These are phyloP conservation scores for Colletotrichum ledebouriae DNA, from an alignment of 2,329 filamentous ascomycete genomes.

Conservation along the genomic window DNA sequence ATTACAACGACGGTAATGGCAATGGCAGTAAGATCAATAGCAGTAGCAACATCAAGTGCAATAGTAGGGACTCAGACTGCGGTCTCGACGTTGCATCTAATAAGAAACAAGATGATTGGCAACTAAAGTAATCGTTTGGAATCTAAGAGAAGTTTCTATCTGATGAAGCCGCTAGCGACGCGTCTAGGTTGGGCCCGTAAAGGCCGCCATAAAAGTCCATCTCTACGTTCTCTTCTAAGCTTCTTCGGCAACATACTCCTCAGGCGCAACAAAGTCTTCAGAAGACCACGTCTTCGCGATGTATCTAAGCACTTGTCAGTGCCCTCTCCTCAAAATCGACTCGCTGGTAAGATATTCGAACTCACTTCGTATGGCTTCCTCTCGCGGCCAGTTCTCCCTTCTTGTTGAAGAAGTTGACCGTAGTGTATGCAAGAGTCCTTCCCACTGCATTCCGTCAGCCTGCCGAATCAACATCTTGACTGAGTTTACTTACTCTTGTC, in stretches of 20 bases:
- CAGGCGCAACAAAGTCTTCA: conserved; percentile 54
- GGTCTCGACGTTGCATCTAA: no score
- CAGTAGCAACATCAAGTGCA: no score
- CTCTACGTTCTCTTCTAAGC: conserved; percentile 36
- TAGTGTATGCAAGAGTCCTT: conserved; percentile 74
- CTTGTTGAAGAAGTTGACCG: conserved; percentile 69
- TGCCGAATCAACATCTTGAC: fast-evolving
- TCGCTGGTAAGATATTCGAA: background rate
- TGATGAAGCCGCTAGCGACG: no score
- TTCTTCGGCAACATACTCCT: conserved; percentile 51
- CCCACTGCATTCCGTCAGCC: conserved; percentile 61
- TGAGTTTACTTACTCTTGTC: conserved; percentile 66
- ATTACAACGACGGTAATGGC: no score
- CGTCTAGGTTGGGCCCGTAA: no score
- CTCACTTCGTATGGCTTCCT: conserved; percentile 76
- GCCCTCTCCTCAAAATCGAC: background rate
- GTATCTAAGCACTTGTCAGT: conserved; percentile 51
- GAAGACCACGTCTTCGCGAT: conserved; percentile 55
- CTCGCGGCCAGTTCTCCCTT: conserved; percentile 72
- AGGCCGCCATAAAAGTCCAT: no score
- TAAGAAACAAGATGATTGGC: no score
- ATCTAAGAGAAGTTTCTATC: no score
- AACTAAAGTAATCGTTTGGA: no score
- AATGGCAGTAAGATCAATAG: no score
- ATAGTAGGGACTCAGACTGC: no score